Evolutionary conservation across 2,329 filamentous ascomycete genomes (phyloP).

Genomic region (Ophiostoma himal-ulmi): DNA sequence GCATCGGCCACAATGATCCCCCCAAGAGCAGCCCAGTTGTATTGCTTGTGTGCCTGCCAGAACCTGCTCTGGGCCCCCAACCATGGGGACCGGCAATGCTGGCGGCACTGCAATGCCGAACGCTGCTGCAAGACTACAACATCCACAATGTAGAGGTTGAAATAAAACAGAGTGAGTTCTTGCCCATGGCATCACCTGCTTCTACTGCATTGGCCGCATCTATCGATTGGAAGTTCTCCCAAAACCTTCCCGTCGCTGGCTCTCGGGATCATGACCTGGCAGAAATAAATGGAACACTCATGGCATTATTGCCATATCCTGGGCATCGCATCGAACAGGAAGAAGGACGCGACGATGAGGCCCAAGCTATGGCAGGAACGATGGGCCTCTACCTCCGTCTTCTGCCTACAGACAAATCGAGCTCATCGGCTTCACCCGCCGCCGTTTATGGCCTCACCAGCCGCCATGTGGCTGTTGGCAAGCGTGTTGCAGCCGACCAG

Average conservation of each 20-base stretch:
- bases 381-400: neutral
- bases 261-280: neutral
- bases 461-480: neutral
- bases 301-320: neutral
- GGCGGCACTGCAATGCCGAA: neutral
- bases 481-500: neutral
- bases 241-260: neutral
- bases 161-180: neutral
- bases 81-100: neutral
- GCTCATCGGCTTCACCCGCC: neutral
- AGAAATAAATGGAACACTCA: neutral
- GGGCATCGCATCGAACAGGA: neutral
- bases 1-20: neutral
- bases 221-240: neutral
- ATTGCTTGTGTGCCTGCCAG: neutral
- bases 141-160: neutral
- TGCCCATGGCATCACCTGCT: neutral
- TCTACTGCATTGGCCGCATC: neutral
- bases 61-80: neutral
- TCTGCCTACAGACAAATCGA: neutral
- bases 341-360: neutral
- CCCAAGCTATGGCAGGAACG: neutral
- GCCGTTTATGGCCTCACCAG: neutral
- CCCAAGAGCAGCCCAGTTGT: neutral
- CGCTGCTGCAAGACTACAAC: neutral